phyloP scores from a whole-genome alignment of 169 alveolate genomes.

The Plasmodium gonderi region DNA sequence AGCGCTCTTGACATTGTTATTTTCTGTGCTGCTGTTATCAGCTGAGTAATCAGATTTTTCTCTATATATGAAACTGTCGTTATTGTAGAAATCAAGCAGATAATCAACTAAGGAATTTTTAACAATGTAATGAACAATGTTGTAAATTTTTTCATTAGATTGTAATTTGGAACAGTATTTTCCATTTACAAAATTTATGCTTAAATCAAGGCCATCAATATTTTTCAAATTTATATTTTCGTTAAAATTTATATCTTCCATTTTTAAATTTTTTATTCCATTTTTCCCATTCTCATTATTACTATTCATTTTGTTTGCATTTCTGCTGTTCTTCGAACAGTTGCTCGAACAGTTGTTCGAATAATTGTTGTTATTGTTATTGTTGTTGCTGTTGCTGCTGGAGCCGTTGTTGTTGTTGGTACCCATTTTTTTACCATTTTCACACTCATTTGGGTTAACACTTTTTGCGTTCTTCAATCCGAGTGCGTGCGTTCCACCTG shows the following conservation, averaged over 20 bases:
- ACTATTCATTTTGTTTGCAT: neutral
- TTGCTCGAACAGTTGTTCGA: neutral
- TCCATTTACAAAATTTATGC: slow-evolving; percentile 34
- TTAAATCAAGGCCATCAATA: slow-evolving; percentile 51
- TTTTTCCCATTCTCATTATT: neutral
- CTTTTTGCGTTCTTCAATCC: neutral
- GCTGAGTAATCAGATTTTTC: slow-evolving; percentile 5
- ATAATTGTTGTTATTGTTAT: neutral
- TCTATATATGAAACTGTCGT: slow-evolving; percentile 13
- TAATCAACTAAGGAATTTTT: slow-evolving; percentile 24
- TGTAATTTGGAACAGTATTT: slow-evolving; percentile 42
- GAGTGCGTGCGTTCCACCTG: neutral
- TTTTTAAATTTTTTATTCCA: slow-evolving; percentile 11
- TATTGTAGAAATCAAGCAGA: slow-evolving; percentile 32
- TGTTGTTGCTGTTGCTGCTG: neutral
- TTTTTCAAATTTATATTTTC: slow-evolving; percentile 31
- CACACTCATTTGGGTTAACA: neutral
- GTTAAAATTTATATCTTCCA: slow-evolving; percentile 42
- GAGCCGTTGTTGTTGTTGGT: neutral
- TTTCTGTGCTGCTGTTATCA: neutral
- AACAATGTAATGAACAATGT: slow-evolving; percentile 40
- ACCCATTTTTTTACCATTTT: neutral
- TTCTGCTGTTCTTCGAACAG: neutral
- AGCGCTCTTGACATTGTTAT: no score
- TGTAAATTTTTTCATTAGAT: slow-evolving; percentile 32